Evolutionary conservation across 495 filamentous ascomycete species (phyloP), one percentile per base, ranked within the genome.

Genomic region (Penicillium waksmanii): DNA sequence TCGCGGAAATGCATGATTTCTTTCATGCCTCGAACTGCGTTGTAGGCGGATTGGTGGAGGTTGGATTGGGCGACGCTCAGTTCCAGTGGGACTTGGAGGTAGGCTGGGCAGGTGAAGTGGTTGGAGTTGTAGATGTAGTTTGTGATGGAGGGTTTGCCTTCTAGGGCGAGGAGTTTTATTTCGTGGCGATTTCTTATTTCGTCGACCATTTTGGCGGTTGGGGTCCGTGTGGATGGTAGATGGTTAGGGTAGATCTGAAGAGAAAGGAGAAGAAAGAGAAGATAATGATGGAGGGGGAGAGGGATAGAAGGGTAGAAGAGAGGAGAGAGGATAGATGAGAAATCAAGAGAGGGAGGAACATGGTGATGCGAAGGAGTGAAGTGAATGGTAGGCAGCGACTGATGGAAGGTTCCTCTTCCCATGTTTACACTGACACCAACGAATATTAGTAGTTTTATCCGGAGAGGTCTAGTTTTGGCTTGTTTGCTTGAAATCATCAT

Each of bases 11-110:
- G 0, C 43, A 56, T 43, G 18, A 63, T 19, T 4, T 25, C 8
- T 40, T 64, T 57, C 49, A 74, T 56, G 38, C 13, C 12, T 0
- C 35, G 36, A 21, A 70, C 56, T n/a, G 40, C 51, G 9, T 31
- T 7, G 19, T 51, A 43, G 38, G 61, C 68, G 10, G 42, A 11
- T 6, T 51, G 17, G 17, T 42, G 36, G 17, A 66, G 55, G 13
- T 54, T 7, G 13, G 13, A 0, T 18, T 57, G 40, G 3, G 51
- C 42, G 17, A 44, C 1, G 15, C 50, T 36, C 38, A 5, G 15
- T 19, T 36, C 4, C 62, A 4, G 2, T 15, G 65, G 65, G 9
- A 53, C 31, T 18, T 31, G 23, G 31, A 65, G 44, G 40, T 36
- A 65, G 5, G 3, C 4, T 35, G 65, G 65, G 5, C 56, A 13